Base-by-base conservation (phyloP, 768 basidiomycete species). In the Boletus sensibilis region DNA sequence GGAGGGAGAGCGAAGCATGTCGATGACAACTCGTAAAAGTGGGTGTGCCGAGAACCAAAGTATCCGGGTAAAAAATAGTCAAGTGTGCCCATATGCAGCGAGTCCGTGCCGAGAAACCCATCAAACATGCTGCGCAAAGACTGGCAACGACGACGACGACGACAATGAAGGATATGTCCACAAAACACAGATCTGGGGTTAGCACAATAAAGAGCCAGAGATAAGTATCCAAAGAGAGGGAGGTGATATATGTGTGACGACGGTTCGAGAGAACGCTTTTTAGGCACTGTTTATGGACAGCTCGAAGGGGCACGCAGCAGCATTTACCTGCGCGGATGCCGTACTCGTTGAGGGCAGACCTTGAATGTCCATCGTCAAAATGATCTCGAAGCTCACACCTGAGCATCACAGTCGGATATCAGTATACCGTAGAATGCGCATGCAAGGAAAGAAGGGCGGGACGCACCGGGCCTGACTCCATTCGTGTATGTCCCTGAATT, bases 291-390 rank as follows among this genome's bases (percentile, higher is more conserved):
- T 82, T 4, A 75, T 61, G 6, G 87, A 66, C 0, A 92, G 76
- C 64, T 89, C 81, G 56, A 88, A 80, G 1, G 92, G 93, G 60
- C 88, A 90, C 25, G 79, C 74, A 0, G 84, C 91, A 61, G 81
- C 75, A 10, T 79, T 69, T 37, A 89, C 78, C 56, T 82, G 78
- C 0, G 83, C 82, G 0, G 86, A 82, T 4, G 85, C 76, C 12
- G 69, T 68, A 38, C 76, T 78, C 5, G 75, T 77, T n/a, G 76
- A 74, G 34, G 80, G 73, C 34, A 94, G 78, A 14, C 93, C 93
- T 14, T 77, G 67, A 59, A 94, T 94, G 35, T 78, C 72, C 82
- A 92, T 82, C 35, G 81, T 76, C 27, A 92, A 67, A 20, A 84
- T 69, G 38, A 94, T 71, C 31, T 83, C 80, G 68, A 94, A 85